These are phyloP conservation scores for Skeletonema costatum DNA, from an alignment of 108 stramenopile species.

Conservation along the genomic window DNA sequence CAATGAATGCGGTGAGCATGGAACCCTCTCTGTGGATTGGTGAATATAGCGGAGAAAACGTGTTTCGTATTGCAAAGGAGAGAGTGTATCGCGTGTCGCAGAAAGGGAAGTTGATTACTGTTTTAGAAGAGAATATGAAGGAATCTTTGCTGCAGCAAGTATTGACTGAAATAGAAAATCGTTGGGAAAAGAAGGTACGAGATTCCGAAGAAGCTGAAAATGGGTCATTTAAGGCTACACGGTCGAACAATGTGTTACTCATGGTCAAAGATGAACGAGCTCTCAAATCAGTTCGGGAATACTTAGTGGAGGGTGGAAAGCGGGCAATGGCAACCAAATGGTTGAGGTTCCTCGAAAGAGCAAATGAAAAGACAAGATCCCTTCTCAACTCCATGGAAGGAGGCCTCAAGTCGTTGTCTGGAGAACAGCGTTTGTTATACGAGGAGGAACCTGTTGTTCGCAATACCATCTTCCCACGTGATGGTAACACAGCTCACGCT, in stretches of 20 bases:
- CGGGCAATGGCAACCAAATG: conserved; percentile 57
- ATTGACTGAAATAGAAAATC: conserved; percentile 79
- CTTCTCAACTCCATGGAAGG: conserved; percentile 39
- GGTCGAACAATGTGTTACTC: conserved; percentile 65
- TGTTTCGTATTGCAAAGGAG: conserved; percentile 91
- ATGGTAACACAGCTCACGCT: conserved; percentile 21
- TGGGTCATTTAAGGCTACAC: not conserved
- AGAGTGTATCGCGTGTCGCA: conserved; percentile 74
- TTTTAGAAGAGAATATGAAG: conserved; percentile 95
- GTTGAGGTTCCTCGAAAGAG: conserved; percentile 63
- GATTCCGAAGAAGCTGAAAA: conserved; percentile 6
- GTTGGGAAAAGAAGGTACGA: conserved; percentile 33
- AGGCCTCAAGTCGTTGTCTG: conserved; percentile 54
- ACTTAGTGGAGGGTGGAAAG: conserved; percentile 58
- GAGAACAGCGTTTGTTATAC: conserved; percentile 71
- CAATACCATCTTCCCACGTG: conserved; percentile 50
- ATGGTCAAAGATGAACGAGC: conserved; percentile 92
- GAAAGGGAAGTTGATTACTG: conserved; percentile 52
- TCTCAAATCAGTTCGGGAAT: conserved; percentile 67
- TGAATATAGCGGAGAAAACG: conserved; percentile 82
- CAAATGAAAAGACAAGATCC: conserved; percentile 69
- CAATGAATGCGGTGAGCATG: conserved; percentile 59
- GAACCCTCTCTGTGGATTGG: conserved; percentile 91
- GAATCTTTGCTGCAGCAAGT: conserved; percentile 85
- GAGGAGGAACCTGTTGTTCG: conserved; percentile 75